Percentiles rank a stretch among this genome's conserved stretches.
Evolutionary conservation across 768 basidiomycete species (phyloP).

Genomic region (Chlorophyllum brunneum): DNA sequence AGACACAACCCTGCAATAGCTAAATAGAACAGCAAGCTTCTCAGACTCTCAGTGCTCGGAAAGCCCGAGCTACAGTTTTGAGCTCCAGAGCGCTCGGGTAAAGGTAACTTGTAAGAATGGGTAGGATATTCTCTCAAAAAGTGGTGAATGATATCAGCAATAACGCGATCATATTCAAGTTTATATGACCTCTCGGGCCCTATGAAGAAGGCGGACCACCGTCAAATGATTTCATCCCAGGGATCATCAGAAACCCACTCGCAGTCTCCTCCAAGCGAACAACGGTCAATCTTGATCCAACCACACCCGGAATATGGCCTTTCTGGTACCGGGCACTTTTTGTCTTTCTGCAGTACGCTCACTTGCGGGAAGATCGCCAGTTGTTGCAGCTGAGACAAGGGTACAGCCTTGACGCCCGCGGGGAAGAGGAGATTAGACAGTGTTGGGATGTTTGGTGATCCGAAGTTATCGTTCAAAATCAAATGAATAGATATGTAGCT

Average conservation of each 20-base stretch:
- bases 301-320: conserved; percentile 61
- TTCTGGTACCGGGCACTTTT: conserved; percentile 81
- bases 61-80: too few species aligned
- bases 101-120: too few species aligned
- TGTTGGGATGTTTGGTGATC: conserved; percentile 68
- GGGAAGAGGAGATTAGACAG: conserved; percentile 55
- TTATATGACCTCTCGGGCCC: too few species aligned
- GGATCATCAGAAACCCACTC: conserved; percentile 40
- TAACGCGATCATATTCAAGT: too few species aligned
- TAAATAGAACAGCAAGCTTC: too few species aligned
- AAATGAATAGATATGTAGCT: conserved; percentile 78
- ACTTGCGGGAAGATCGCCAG: conserved; percentile 64
- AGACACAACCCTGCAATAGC: too few species aligned
- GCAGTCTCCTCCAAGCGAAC: conserved; percentile 40
- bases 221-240: too few species aligned
- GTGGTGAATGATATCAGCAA: too few species aligned
- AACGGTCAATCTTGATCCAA: conserved; percentile 40
- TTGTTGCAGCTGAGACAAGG: conserved; percentile 55
- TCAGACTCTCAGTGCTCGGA: too few species aligned
- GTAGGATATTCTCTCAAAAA: too few species aligned
- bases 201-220: too few species aligned
- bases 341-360: conserved; percentile 70
- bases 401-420: conserved; percentile 34
- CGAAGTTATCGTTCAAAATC: conserved; percentile 67
- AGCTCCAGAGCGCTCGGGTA: too few species aligned